These are phyloP conservation scores for Scytalidium lignicola DNA, from an alignment of 2,329 filamentous ascomycete species.

Conservation along the genomic window DNA sequence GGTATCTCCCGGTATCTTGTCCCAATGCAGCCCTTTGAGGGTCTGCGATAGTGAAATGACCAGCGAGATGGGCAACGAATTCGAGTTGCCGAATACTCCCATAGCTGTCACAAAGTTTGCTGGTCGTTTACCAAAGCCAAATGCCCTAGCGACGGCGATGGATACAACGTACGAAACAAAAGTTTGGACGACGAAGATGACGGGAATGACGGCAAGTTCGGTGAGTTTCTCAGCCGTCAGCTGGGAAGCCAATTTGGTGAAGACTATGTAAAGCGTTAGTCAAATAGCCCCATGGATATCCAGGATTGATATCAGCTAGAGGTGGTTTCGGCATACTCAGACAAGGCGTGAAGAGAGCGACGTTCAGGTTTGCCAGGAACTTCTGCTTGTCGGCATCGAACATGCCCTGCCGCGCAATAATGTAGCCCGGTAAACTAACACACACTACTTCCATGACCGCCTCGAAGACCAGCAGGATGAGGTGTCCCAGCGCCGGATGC, in stretches of 20 bases:
- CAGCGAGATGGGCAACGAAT: conserved; percentile 93
- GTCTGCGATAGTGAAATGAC: conserved; percentile 93
- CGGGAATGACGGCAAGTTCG: conserved; percentile 89
- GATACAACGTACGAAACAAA: conserved; percentile 79
- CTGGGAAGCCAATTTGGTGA: conserved; percentile 93
- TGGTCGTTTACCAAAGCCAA: conserved; percentile 77
- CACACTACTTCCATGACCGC: conserved; percentile 94
- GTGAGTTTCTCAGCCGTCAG: conserved; percentile 84
- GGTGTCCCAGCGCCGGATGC: conserved; percentile 40
- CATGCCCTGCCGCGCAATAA: conserved; percentile 82
- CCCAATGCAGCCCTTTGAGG: conserved; percentile 88
- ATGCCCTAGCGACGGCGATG: conserved; percentile 63
- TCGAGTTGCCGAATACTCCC: conserved; percentile 97
- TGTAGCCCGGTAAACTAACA: conserved; percentile 89
- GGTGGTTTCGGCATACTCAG: conserved; percentile 59
- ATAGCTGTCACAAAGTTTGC: conserved; percentile 95
- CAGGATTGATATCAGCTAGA: not conserved
- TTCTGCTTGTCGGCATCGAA: conserved; percentile 97
- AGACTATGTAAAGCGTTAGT: conserved; percentile 53
- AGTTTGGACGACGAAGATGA: conserved; percentile 88
- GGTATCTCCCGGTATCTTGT: conserved; percentile 83
- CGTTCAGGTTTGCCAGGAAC: conserved; percentile 93
- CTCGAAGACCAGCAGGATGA: conserved; percentile 64
- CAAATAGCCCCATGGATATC: conserved; percentile 12
- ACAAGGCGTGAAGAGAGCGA: conserved; percentile 93